Evolutionary conservation across 2,329 filamentous ascomycete genomes (phyloP).

Genomic region (Penicillium paneum): DNA sequence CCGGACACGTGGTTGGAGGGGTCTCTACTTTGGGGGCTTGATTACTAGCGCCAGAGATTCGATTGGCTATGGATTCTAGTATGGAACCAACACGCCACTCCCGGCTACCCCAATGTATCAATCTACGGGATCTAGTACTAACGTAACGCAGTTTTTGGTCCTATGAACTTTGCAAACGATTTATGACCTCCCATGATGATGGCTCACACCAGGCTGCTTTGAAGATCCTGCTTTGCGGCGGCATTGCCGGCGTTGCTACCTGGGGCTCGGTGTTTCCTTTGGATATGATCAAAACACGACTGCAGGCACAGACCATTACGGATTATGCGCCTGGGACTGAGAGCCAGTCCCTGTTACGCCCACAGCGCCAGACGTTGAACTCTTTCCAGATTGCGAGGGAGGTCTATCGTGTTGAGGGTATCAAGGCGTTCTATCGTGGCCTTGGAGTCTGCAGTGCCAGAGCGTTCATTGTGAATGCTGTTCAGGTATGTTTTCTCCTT

Average conservation of each 20-base stretch:
- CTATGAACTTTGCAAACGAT: conserved; percentile 71
- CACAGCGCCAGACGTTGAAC: conserved; percentile 38
- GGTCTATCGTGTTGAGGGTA: conserved; percentile 63
- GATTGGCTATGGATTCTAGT: conserved; percentile 95
- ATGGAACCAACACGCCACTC: conserved; percentile 29
- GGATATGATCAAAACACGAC: conserved; percentile 85
- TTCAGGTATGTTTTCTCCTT: conserved; percentile 50
- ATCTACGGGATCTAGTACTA: conserved; percentile 1
- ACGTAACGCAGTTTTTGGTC: conserved; percentile 67
- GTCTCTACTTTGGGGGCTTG: conserved; percentile 75
- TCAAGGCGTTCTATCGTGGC: conserved; percentile 66
- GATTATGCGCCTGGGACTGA: conserved; percentile 18
- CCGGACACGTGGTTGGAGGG: conserved; percentile 58
- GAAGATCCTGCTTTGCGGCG: conserved; percentile 76
- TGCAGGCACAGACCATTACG: conserved; percentile 67
- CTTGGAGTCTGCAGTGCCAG: conserved; percentile 77
- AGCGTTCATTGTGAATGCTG: conserved; percentile 89
- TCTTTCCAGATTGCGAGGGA: conserved; percentile 63
- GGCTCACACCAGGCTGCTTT: conserved; percentile 52
- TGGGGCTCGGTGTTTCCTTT: conserved; percentile 90
- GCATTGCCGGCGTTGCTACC: conserved; percentile 79
- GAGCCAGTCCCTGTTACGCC: conserved; percentile 22
- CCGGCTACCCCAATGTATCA: conserved; percentile 12
- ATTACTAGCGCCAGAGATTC: conserved; percentile 81
- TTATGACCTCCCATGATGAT: conserved; percentile 49